Percentiles rank a stretch among this genome's conserved stretches.
phyloP scores from a whole-genome alignment of 2,329 filamentous ascomycete genomes.

The Pseudogymnoascus sp. region DNA sequence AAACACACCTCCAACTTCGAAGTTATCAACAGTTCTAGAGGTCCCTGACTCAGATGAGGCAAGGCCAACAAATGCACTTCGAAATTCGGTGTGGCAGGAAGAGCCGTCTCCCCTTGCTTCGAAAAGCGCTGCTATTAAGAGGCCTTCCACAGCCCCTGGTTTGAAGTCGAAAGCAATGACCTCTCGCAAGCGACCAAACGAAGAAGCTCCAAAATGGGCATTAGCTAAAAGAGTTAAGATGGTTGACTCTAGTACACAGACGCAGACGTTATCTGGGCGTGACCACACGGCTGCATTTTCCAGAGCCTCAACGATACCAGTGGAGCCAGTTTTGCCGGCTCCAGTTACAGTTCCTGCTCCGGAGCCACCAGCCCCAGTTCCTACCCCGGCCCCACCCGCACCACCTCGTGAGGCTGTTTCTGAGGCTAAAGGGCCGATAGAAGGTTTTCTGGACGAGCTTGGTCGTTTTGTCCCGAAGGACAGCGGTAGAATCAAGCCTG shows the following conservation, averaged over 20 bases:
- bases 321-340: background rate
- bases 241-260: constrained; percentile 27
- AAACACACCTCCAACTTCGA: background rate
- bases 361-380: background rate
- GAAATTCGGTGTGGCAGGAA: background rate
- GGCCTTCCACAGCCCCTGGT: constrained; percentile 14
- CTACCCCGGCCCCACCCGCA: background rate
- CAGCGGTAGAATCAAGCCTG: constrained; percentile 19
- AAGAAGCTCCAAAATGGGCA: background rate
- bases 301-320: background rate
- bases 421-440: constrained; percentile 11
- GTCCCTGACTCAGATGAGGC: background rate
- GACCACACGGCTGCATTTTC: constrained; percentile 14
- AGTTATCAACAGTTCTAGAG: background rate
- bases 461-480: constrained; percentile 21
- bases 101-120: constrained; percentile 18
- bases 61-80: background rate
- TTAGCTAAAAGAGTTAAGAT: constrained; percentile 25
- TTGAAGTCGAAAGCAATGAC: constrained; percentile 19
- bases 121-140: constrained; percentile 16
- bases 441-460: constrained; percentile 18
- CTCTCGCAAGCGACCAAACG: constrained; percentile 16
- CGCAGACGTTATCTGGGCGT: constrained; percentile 18
- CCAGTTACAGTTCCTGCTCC: constrained; percentile 9
- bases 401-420: background rate